phyloP scores from a whole-genome alignment of 345 rosid genomes.

The Eucalyptus sideroxylon region DNA sequence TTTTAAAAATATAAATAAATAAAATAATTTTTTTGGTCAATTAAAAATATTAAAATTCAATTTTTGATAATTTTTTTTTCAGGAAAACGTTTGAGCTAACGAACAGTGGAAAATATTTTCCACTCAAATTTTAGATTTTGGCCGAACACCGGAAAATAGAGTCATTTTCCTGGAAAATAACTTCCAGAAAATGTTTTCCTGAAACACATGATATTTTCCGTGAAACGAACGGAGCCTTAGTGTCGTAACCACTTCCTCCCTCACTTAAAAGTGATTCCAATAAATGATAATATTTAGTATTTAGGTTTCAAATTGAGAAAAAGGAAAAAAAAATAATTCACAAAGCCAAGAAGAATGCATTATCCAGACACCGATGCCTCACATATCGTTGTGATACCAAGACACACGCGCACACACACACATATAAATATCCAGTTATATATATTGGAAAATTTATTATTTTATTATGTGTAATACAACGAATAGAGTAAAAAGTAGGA shows the following conservation, averaged over 20 bases:
- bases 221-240: too few species aligned
- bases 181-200: too few species aligned
- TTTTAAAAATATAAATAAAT: too few species aligned
- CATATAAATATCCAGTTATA: not conserved
- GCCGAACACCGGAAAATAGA: too few species aligned
- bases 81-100: too few species aligned
- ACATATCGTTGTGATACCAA: not conserved
- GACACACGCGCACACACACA: not conserved
- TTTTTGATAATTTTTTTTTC: too few species aligned
- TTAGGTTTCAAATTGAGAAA: not conserved
- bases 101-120: too few species aligned
- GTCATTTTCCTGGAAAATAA: too few species aligned
- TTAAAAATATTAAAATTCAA: too few species aligned
- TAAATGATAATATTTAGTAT: not conserved
- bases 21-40: too few species aligned
- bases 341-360: not conserved
- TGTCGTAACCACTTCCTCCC: not conserved
- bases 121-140: too few species aligned
- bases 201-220: too few species aligned
- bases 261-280: not conserved
- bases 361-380: not conserved
- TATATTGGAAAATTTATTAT: not conserved
- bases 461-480: not conserved
- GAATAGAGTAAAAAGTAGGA: not conserved
- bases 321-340: not conserved